phyloP scores from a whole-genome alignment of 2,329 filamentous ascomycete species.

The Neopestalotiopsis rosae region DNA sequence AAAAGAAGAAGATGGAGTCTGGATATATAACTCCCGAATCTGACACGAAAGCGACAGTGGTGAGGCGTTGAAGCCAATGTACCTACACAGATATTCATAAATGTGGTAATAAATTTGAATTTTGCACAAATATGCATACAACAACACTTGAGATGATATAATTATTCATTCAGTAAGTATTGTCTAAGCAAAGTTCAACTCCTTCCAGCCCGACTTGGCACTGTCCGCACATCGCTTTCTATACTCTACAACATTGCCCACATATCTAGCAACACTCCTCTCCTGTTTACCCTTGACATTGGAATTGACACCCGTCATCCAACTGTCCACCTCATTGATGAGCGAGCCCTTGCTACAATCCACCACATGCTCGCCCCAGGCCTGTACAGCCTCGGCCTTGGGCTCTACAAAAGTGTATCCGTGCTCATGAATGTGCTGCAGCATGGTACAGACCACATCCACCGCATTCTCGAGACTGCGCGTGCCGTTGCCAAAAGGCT shows the following conservation, averaged over 20 bases:
- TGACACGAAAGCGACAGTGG: too few species aligned
- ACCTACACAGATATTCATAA: too few species aligned
- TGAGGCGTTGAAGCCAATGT: too few species aligned
- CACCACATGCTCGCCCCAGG: slow-evolving; percentile 21
- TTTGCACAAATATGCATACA: too few species aligned
- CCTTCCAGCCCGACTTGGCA: slow-evolving; percentile 10
- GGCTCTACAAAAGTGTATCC: slow-evolving; percentile 19
- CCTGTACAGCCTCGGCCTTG: slow-evolving; percentile 17
- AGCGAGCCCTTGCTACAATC: slow-evolving; percentile 21
- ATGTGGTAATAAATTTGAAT: too few species aligned
- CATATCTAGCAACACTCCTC: slow-evolving; percentile 22
- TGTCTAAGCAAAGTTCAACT: slow-evolving; percentile 16
- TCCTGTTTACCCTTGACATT: slow-evolving; percentile 16
- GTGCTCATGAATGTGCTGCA: slow-evolving; percentile 9
- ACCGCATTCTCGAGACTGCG: slow-evolving; percentile 23
- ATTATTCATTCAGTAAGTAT: too few species aligned
- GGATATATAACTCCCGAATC: too few species aligned
- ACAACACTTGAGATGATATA: too few species aligned
- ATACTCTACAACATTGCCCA: slow-evolving; percentile 20
- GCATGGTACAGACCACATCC: slow-evolving; percentile 14
- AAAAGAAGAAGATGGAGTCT: too few species aligned
- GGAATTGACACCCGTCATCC: slow-evolving; percentile 23
- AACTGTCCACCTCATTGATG: slow-evolving; percentile 24
- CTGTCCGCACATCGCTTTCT: slow-evolving; percentile 18
- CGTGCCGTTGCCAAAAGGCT: slow-evolving; percentile 23